Evolutionary conservation across 2,329 filamentous ascomycete genomes (phyloP).

Genomic region (Lachnellula suecica): DNA sequence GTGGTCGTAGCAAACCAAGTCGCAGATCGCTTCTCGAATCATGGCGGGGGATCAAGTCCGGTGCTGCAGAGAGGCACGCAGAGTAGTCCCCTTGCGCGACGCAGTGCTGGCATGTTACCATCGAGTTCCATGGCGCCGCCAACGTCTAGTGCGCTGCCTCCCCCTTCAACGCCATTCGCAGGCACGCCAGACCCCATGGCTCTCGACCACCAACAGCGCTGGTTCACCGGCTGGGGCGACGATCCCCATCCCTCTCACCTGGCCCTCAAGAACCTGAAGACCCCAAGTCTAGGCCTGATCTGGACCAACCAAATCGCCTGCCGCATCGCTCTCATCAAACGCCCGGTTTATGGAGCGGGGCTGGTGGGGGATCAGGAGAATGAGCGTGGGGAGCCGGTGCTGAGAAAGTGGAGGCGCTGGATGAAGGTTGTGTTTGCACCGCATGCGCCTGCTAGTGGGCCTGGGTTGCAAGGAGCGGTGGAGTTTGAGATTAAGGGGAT

Average conservation of each 20-base stretch:
- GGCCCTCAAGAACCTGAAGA: slow-evolving; percentile 61
- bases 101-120: slow-evolving; percentile 16
- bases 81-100: slow-evolving; percentile 26
- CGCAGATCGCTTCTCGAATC: slow-evolving; percentile 71
- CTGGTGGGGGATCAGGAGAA: slow-evolving; percentile 37
- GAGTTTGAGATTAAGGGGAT: slow-evolving; percentile 76
- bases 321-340: slow-evolving; percentile 78
- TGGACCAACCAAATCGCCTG: slow-evolving; percentile 89
- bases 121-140: slow-evolving; percentile 27
- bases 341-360: slow-evolving; percentile 48
- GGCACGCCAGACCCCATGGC: slow-evolving; percentile 57
- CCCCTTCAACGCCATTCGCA: slow-evolving; percentile 6
- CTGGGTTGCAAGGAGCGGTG: slow-evolving; percentile 50
- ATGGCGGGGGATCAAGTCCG: slow-evolving; percentile 13
- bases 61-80: slow-evolving; percentile 16
- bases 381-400: slow-evolving; percentile 43
- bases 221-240: slow-evolving; percentile 96
- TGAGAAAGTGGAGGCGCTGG: slow-evolving; percentile 68
- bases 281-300: slow-evolving; percentile 80
- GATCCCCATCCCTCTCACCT: slow-evolving; percentile 39
- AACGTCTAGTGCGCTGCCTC: slow-evolving; percentile 19
- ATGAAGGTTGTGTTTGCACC: slow-evolving; percentile 90
- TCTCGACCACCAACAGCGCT: slow-evolving; percentile 87
- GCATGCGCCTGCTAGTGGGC: slow-evolving; percentile 59
- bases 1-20: slow-evolving; percentile 96